These are phyloP conservation scores for Gossypium gossypioides DNA, from an alignment of 441 rosid genomes.

Conservation along the genomic window DNA sequence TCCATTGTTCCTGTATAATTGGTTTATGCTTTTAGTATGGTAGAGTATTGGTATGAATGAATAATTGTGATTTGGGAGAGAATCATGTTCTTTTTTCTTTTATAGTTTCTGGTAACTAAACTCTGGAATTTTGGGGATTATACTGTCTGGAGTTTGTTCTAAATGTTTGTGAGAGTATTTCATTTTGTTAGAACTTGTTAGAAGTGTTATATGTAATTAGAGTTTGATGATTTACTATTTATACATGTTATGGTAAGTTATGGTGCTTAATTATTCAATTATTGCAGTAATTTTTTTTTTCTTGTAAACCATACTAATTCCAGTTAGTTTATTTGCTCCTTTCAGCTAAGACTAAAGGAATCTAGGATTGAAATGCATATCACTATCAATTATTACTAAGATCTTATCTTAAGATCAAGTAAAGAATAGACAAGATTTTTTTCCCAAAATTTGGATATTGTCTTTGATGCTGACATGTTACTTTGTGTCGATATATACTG, in stretches of 20 bases:
- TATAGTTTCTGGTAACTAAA: neutral
- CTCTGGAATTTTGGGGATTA: neutral
- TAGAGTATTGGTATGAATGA: neutral
- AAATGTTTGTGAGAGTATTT: neutral
- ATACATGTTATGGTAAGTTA: neutral
- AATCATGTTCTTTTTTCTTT: neutral
- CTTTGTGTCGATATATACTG: neutral
- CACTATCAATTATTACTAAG: neutral
- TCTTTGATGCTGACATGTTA: neutral
- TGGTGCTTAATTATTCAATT: neutral
- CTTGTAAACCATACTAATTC: neutral
- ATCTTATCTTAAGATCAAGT: neutral
- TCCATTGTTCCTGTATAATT: neutral
- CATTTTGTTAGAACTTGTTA: neutral
- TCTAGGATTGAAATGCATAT: neutral
- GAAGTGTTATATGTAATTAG: neutral
- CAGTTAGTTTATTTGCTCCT: neutral
- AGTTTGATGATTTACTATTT: neutral
- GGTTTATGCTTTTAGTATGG: neutral
- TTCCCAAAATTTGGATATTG: neutral
- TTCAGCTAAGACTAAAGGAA: neutral
- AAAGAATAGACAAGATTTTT: neutral
- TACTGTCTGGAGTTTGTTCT: neutral
- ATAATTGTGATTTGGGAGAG: neutral
- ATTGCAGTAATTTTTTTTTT: neutral